Evolutionary conservation across 352 stramenopile genomes (phyloP).

Genomic region (Pythium guiyangense): DNA sequence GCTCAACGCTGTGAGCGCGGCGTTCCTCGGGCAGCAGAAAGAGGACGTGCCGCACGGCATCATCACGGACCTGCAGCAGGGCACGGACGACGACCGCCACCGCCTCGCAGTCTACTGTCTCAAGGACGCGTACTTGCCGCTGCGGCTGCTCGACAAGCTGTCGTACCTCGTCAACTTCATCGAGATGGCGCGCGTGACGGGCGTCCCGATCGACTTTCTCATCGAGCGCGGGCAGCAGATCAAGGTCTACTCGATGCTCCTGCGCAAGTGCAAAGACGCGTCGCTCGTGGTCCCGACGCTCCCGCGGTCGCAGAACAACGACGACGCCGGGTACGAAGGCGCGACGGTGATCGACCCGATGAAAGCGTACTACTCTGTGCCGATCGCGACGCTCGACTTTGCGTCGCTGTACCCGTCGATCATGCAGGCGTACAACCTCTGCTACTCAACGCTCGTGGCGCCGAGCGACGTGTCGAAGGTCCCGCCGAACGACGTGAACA

Average conservation of each 20-base stretch:
- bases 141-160: constrained; percentile 98
- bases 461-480: constrained; percentile 59
- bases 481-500: constrained; percentile 80
- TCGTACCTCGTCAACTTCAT: constrained; percentile 99
- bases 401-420: constrained; percentile 99
- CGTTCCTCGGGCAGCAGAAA: constrained; percentile 98
- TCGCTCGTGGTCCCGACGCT: constrained; percentile 96
- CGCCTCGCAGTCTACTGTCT: constrained; percentile 99
- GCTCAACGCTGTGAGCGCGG: constrained; percentile 97
- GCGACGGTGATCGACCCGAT: constrained; percentile 99
- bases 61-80: constrained; percentile 93
- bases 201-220: constrained; percentile 97
- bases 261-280: constrained; percentile 94
- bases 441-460: constrained; percentile 98
- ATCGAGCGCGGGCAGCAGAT: constrained; percentile 99
- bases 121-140: constrained; percentile 97
- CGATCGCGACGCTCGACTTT: constrained; percentile 99
- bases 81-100: constrained; percentile 96
- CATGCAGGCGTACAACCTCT: constrained; percentile 99
- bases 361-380: constrained; percentile 98
- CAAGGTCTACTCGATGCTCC: constrained; percentile 98
- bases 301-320: constrained; percentile 77
- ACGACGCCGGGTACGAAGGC: constrained; percentile 94
- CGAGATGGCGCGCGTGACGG: constrained; percentile 99
- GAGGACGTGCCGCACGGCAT: constrained; percentile 99